Evolutionary conservation across 2,329 filamentous ascomycete genomes (phyloP), one percentile per base, ranked within the genome.

Genomic region (Shiraia sp.): DNA sequence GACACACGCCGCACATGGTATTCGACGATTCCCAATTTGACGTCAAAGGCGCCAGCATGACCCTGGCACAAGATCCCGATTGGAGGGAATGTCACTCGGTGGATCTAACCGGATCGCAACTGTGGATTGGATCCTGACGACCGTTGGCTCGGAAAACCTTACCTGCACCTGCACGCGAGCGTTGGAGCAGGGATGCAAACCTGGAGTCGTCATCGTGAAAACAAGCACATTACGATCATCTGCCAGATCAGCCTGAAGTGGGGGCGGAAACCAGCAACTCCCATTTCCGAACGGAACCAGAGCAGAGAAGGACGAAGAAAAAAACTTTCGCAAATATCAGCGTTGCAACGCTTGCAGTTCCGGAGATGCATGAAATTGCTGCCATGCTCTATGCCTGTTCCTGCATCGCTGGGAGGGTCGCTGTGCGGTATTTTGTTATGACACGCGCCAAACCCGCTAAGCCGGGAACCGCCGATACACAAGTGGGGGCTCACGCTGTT

Each of bases 381-480:
- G 29, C 15, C 3, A 14, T 14, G 29, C 29, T 12, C 17, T 32
- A 34, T 13, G n/a, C 5, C n/a, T 13, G 10, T 23, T n/a, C 13
- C 32, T 23, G 9, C 17, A 34, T 24, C 12, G 4, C 9, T 10
- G 26, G 3, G 16, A 19, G 16, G 23, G 9, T 17, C 6, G 10
- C 12, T 17, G 14, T 19, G 14, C 16, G 12, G 30, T 2, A 24
- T 25, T 17, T 23, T 13, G 13, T 27, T 9, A 14, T 10, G n/a
- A 14, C n/a, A n/a, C 13, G 13, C 31, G 16, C 27, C 10, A n/a
- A 10, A 17, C 14, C 15, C 33, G 14, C 19, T 16, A 28, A 10
- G 36, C 36, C 27, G 36, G 36, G 7, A 31, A 19, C 27, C 27
- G 36, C 36, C 36, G 28, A 38, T 13, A 7, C 36, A 17, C 12